Evolutionary conservation across 1,284 basidiomycete species (phyloP), one percentile per base, ranked within the genome.

Genomic region (Jaminaea rosea): DNA sequence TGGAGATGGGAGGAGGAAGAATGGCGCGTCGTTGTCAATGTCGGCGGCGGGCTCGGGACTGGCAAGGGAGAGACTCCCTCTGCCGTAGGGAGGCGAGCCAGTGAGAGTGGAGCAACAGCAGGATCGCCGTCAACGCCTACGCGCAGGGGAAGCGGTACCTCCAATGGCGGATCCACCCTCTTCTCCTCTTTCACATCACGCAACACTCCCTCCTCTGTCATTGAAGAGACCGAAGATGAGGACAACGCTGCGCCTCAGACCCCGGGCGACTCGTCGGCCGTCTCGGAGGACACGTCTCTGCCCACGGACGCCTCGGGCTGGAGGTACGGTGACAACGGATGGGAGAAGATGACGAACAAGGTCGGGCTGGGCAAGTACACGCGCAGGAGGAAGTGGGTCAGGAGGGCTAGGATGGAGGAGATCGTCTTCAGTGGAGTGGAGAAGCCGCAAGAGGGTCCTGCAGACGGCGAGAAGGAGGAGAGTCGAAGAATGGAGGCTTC

Each of bases 241-340:
- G 34, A 36, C 6, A 21, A 36, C 34, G 6, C 34, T 10, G n/a
- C 4, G 6, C 34, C 10, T 21, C n/a, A 15, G n/a, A 21, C 39
- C 23, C 39, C 39, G 6, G 19, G 19, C 5, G 29, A 8, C 8
- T 8, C 9, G 8, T 8, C 9, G 9, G 29, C 29, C 15, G 29
- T 31, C 29, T 8, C 29, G 15, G 39, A 42, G 19, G 39, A 42
- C 4, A 23, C 11, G 11, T n/a, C 8, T 7, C 26, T 39, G 39
- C 59, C 60, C 31, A 93, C 90, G 0, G 91, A 96, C 71, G 69
- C 79, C 1, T 88, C 93, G 53, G 91, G 91, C 0, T 94, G 91
- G 91, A 81, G 91, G 27, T 94, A 91, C 71, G 87, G 85, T 2
- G 92, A 93, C 67, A 96, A 96, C 75, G 92, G 93, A 70, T 96